These are phyloP conservation scores for Candida mesenterica DNA, from an alignment of 1,139 yeast genomes.

Conservation along the genomic window DNA sequence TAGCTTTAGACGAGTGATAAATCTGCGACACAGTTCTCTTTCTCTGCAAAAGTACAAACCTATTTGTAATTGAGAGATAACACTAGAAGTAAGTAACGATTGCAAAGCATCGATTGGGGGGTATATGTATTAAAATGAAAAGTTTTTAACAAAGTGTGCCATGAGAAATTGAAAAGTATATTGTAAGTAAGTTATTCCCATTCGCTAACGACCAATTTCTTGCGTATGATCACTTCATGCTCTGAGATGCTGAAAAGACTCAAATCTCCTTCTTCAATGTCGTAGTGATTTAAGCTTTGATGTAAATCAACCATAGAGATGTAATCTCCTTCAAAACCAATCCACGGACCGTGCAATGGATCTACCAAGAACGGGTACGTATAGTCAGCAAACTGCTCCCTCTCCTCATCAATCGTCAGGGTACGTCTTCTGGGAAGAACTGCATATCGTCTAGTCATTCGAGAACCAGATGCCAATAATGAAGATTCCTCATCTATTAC, in stretches of 20 bases:
- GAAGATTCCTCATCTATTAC: slow-evolving; percentile 29
- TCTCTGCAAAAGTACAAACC: too few relatives aligned
- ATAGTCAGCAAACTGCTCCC: slow-evolving; percentile 51
- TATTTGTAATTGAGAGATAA: too few relatives aligned
- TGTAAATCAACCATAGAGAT: slow-evolving; percentile 40
- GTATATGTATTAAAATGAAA: too few relatives aligned
- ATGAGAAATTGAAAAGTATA: background rate
- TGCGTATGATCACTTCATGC: slow-evolving; percentile 27
- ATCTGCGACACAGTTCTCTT: too few relatives aligned
- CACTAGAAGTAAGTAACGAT: too few relatives aligned
- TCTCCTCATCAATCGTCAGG: slow-evolving; percentile 55
- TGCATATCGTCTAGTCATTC: slow-evolving; percentile 6
- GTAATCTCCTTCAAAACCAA: slow-evolving; percentile 55
- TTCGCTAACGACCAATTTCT: slow-evolving; percentile 39
- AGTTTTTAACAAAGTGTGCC: background rate
- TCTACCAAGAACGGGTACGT: slow-evolving; percentile 49
- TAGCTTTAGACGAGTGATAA: too few relatives aligned
- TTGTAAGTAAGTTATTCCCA: slow-evolving; percentile 34
- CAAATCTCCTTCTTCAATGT: slow-evolving; percentile 25
- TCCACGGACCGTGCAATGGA: slow-evolving; percentile 55
- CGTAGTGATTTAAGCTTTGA: slow-evolving; percentile 13
- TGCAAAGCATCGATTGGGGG: too few relatives aligned
- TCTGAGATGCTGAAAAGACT: slow-evolving; percentile 23
- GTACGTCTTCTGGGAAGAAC: slow-evolving; percentile 25
- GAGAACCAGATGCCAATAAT: slow-evolving; percentile 21